Percentiles rank a stretch among this genome's conserved stretches.
Conservation (phyloP, 2,329 filamentous ascomycete genomes). For the Cytospora paraplurivora region DNA sequence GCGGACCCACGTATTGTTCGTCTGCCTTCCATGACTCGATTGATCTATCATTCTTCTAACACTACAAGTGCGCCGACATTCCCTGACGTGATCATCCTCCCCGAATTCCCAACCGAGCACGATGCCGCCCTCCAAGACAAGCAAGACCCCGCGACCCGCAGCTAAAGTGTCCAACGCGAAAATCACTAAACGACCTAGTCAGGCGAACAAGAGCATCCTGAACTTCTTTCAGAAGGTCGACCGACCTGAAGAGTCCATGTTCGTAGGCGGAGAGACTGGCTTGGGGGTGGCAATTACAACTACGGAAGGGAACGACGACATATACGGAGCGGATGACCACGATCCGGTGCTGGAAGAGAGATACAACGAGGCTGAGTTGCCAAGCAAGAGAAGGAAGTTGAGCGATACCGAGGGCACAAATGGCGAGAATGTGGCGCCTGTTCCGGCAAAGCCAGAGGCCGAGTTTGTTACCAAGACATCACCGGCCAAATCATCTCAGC, state of each 20-base stretch:
- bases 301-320: conserved; percentile 31
- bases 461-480: conserved; percentile 6
- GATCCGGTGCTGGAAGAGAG: conserved; percentile 32
- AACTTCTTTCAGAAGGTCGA: conserved; percentile 75
- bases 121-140: conserved; percentile 25
- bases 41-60: not conserved
- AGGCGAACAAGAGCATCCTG: conserved; percentile 66
- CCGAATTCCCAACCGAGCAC: not conserved
- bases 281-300: conserved; percentile 24
- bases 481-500: conserved; percentile 20
- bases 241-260: conserved; percentile 60
- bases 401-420: conserved; percentile 34
- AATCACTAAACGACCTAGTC: conserved; percentile 35
- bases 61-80: not conserved
- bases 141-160: conserved; percentile 12
- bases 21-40: not conserved
- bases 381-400: conserved; percentile 48
- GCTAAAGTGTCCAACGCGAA: conserved; percentile 30
- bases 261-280: conserved; percentile 42
- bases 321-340: conserved; percentile 29
- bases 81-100: not conserved
- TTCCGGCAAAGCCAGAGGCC: conserved; percentile 27
- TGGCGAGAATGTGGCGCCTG: conserved; percentile 14
- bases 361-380: conserved; percentile 42
- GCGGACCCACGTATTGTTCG: not conserved